phyloP scores from a whole-genome alignment of 148 eudicot species.

The Rhododendron kiyosumense region DNA sequence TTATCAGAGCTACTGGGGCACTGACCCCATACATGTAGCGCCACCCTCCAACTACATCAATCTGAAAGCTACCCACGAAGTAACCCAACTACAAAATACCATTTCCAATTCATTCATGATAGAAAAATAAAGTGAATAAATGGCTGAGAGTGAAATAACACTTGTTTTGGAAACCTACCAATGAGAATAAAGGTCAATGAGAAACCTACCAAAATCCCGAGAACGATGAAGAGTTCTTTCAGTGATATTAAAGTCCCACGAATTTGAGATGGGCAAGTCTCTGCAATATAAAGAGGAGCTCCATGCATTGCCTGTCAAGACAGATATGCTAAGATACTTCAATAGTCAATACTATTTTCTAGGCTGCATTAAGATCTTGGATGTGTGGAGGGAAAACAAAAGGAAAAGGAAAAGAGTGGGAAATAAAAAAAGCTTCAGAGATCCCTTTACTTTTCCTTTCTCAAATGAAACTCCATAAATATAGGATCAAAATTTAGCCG shows the following conservation, averaged over 20 bases:
- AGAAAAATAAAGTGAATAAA: not conserved
- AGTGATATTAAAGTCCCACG: conserved; percentile 89
- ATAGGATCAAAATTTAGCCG: not conserved
- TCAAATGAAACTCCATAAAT: not conserved
- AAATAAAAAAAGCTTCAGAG: not conserved
- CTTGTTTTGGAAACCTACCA: not conserved
- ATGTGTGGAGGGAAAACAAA: not conserved
- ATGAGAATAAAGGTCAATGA: not conserved
- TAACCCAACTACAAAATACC: conserved; percentile 66
- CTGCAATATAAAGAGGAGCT: conserved; percentile 97
- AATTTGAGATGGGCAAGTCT: conserved; percentile 95
- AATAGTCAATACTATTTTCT: conserved; percentile 4
- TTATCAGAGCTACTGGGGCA: conserved; percentile 64
- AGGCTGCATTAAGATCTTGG: not conserved
- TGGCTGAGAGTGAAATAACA: not conserved
- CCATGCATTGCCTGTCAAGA: conserved; percentile 93
- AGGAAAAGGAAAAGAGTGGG: not conserved
- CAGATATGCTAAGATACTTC: conserved; percentile 5
- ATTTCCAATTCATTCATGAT: conserved; percentile 6
- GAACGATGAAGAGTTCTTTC: conserved; percentile 84
- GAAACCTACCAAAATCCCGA: conserved; percentile 74
- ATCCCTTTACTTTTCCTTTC: not conserved
- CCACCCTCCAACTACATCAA: conserved; percentile 89
- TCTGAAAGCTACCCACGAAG: conserved; percentile 70
- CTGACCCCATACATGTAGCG: conserved; percentile 92